Base-by-base conservation (phyloP, 306 rosid genomes). In the Medicago arabica region DNA sequence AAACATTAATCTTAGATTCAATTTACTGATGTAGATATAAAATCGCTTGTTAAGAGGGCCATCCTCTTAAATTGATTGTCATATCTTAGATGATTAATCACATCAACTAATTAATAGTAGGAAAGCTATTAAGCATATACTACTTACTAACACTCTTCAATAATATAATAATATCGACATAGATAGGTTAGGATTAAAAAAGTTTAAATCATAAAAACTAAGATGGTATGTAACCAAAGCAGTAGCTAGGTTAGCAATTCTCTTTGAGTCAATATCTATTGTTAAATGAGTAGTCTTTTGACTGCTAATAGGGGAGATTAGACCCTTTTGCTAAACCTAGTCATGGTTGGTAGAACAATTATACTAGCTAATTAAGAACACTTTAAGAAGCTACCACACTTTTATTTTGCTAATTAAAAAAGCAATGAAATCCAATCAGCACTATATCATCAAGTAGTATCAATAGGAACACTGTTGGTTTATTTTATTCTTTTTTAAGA, bases 401-500 rank as follows among this genome's bases (percentile, higher is more conserved):
- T 57, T 58, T 58, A 57, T 58, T 58, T 11, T 25, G 6, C 38
- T 23, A 23, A 46, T 11, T 39, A 61, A 14, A 69, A 69, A 36
- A 74, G 69, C 69, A 80, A 54, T 44, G 28, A 59, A 34, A 62
- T 43, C 28, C 16, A 34, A 39, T 39, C 34, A 17, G 8, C 43
- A 47, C 11, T 8, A 25, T 34, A 76, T 62, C 53, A 60, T 75
- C 80, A 66, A 78, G 83, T 79, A 85, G 84, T 70, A 21, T 87
- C 75, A 75, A 82, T 21, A 82, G 81, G 86, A 72, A 85, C 85
- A 81, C 63, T 74, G 73, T 75, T 77, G 77, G 28, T 81, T 80
- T 77, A 75, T 86, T 90, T 34, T 34, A 34, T 34, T 34, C 38
- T 34, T 34, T 31, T 34, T 34, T 34, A 34, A 3, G 38, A 34